These are phyloP conservation scores for Penicillium simplicissimum DNA, from an alignment of 495 filamentous ascomycete species.

Conservation along the genomic window DNA sequence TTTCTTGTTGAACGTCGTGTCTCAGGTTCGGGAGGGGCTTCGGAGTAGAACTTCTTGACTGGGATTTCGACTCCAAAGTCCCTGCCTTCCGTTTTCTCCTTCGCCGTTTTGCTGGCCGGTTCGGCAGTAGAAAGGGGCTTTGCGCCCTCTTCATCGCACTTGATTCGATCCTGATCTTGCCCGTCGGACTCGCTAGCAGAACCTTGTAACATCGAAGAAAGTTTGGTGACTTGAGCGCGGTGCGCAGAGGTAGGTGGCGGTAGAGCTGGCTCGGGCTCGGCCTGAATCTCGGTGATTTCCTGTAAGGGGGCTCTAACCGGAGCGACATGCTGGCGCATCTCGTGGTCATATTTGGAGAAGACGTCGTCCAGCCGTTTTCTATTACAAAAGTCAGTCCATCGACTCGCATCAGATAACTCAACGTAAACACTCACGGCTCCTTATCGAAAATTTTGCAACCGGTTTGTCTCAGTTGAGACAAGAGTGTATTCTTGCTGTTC, in stretches of 20 bases:
- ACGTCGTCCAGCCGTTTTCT: constrained; percentile 42
- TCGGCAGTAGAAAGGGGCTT: constrained; percentile 3
- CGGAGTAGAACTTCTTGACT: constrained; percentile 25
- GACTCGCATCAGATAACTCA: background rate
- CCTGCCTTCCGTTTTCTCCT: background rate
- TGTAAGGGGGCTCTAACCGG: constrained; percentile 13
- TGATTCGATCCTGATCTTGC: background rate
- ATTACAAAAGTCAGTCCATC: constrained; percentile 12
- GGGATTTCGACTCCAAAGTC: constrained; percentile 30
- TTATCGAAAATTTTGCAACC: constrained; percentile 21
- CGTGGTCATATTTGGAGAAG: constrained; percentile 29
- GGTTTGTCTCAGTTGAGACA: constrained; percentile 12
- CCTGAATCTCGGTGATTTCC: background rate
- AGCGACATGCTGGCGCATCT: constrained; percentile 14
- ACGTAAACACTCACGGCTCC: constrained; percentile 19
- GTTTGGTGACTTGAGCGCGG: constrained; percentile 20
- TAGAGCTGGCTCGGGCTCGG: background rate
- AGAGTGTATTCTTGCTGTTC: constrained; percentile 24
- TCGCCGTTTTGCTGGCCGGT: constrained; percentile 1
- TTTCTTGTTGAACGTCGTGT: constrained; percentile 39
- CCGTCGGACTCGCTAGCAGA: constrained; percentile 11
- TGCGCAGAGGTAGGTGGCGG: background rate
- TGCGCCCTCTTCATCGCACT: constrained; percentile 1
- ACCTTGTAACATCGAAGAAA: constrained; percentile 38
- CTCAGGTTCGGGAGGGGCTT: constrained; percentile 11